Percentiles rank a stretch among this genome's conserved stretches.
Evolutionary conservation across 2,329 filamentous ascomycete genomes (phyloP).

Genomic region (Hypoxylon sp.): DNA sequence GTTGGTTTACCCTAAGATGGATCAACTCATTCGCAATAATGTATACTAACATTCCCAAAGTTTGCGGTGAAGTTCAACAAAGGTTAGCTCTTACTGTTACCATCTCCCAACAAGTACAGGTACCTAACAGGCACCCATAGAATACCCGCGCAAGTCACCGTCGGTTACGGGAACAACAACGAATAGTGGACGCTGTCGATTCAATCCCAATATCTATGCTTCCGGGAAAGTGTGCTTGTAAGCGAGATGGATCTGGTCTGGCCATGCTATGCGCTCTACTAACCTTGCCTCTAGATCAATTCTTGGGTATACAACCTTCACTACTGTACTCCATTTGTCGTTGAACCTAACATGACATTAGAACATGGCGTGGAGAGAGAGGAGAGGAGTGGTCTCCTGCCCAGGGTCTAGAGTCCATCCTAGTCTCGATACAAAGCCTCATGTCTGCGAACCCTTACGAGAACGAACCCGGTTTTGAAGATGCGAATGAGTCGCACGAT

Average conservation of each 20-base stretch:
- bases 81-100: slow-evolving; percentile 64
- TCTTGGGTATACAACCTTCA: slow-evolving; percentile 73
- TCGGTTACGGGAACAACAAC: slow-evolving; percentile 81
- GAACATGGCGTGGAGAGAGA: slow-evolving; percentile 91
- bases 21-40: background rate
- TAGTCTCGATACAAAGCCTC: slow-evolving; percentile 95
- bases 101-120: slow-evolving; percentile 8
- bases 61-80: slow-evolving; percentile 83
- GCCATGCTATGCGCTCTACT: slow-evolving; percentile 19
- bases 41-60: slow-evolving; percentile 66
- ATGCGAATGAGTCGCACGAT: slow-evolving; percentile 76
- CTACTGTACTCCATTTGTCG: slow-evolving; percentile 16
- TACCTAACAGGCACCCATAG: slow-evolving; percentile 60
- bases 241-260: slow-evolving; percentile 58
- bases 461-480: slow-evolving; percentile 95
- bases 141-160: slow-evolving; percentile 83
- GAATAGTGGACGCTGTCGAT: slow-evolving; percentile 87
- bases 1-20: slow-evolving; percentile 63
- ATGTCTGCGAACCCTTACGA: slow-evolving; percentile 96
- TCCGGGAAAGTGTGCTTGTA: slow-evolving; percentile 92
- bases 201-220: slow-evolving; percentile 97
- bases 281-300: slow-evolving; percentile 74
- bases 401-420: slow-evolving; percentile 92
- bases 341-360: slow-evolving; percentile 56
- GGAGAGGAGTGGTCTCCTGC: slow-evolving; percentile 98